Conservation (phyloP, 805 yeast species). For the Wickerhamia fluorescens region DNA sequence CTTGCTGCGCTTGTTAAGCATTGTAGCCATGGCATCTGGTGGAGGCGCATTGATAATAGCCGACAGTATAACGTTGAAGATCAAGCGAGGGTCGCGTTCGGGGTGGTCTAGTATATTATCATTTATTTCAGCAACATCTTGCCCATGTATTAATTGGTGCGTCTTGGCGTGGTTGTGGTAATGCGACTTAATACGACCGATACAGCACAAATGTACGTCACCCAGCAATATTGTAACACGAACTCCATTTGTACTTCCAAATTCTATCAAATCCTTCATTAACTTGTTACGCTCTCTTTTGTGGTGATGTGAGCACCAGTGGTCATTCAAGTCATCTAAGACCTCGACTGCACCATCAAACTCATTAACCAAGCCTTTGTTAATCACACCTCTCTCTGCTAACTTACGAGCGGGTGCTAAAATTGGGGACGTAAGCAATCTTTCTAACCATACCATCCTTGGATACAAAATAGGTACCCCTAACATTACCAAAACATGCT, state of each 20-base stretch:
- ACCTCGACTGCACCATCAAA: constrained; percentile 90
- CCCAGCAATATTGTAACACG: constrained; percentile 85
- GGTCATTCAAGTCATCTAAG: constrained; percentile 89
- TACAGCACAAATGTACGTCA: constrained; percentile 85
- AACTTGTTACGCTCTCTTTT: constrained; percentile 76
- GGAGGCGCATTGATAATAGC: constrained; percentile 94
- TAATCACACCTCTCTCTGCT: constrained; percentile 52
- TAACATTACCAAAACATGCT: constrained; percentile 74
- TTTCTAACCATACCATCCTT: constrained; percentile 85
- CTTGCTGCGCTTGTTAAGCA: constrained; percentile 61
- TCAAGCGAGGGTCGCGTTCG: constrained; percentile 63
- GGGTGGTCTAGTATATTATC: constrained; percentile 41
- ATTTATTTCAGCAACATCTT: constrained; percentile 30
- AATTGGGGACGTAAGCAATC: constrained; percentile 50
- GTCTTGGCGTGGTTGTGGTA: constrained; percentile 33
- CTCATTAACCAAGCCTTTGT: constrained; percentile 75
- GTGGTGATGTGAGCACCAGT: constrained; percentile 90
- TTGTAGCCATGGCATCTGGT: constrained; percentile 73
- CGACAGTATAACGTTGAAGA: constrained; percentile 79
- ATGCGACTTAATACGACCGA: constrained; percentile 68
- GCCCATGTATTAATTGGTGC: constrained; percentile 15
- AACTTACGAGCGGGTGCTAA: constrained; percentile 57
- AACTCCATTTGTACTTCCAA: constrained; percentile 57
- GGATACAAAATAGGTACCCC: constrained; percentile 97
- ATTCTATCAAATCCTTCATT: constrained; percentile 51